Conservation (phyloP, 1,284 basidiomycete genomes). For the Meripilus lineatus region DNA sequence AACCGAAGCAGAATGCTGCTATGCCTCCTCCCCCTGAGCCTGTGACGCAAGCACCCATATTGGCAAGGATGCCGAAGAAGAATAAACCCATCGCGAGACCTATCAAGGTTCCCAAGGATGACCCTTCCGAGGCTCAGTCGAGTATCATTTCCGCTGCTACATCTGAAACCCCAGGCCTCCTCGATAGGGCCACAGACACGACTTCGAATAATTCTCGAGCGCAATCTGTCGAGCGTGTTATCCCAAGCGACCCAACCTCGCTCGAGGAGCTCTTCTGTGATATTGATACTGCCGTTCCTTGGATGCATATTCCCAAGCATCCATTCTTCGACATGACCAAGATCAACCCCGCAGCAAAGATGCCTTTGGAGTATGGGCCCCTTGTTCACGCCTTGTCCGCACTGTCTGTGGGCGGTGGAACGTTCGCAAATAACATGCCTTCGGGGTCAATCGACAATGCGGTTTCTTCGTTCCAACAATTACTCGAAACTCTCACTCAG, state of each 20-base stretch:
- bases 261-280: slow-evolving; percentile 60
- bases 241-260: slow-evolving; percentile 39
- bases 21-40: slow-evolving; percentile 28
- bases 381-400: slow-evolving; percentile 81
- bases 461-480: slow-evolving; percentile 79
- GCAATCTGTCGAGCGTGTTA: slow-evolving; percentile 48
- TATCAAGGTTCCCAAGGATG: slow-evolving; percentile 57
- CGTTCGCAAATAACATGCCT: slow-evolving; percentile 75
- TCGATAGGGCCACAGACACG: slow-evolving; percentile 31
- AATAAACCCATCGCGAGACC: slow-evolving; percentile 61
- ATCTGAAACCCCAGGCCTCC: slow-evolving; percentile 38
- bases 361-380: slow-evolving; percentile 76
- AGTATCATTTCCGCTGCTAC: slow-evolving; percentile 39
- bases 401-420: slow-evolving; percentile 78
- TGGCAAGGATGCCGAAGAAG: slow-evolving; percentile 79
- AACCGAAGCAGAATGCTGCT: slow-evolving; percentile 23
- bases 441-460: slow-evolving; percentile 81
- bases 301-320: slow-evolving; percentile 60
- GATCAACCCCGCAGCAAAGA: slow-evolving; percentile 65
- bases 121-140: slow-evolving; percentile 39
- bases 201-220: slow-evolving; percentile 52
- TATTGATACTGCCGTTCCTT: slow-evolving; percentile 54
- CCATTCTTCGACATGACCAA: slow-evolving; percentile 69
- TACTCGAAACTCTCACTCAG: slow-evolving; percentile 79
- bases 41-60: slow-evolving; percentile 56